Evolutionary conservation across 2,329 filamentous ascomycete species (phyloP), one percentile per base, ranked within the genome.

Genomic region (Phaeosphaeriaceae sp.): DNA sequence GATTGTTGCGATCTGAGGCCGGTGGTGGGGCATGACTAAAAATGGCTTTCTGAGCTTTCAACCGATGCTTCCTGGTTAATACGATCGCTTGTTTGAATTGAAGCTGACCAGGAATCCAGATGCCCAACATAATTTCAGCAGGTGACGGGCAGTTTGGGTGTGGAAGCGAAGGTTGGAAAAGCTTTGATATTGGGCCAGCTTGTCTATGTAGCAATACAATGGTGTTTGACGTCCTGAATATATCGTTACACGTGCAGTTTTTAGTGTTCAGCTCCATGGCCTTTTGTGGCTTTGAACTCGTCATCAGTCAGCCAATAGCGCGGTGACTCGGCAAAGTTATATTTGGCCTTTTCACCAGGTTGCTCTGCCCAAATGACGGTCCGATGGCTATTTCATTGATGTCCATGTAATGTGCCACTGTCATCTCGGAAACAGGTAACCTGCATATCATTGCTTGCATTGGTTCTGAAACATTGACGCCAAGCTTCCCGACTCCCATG

Each of bases 1-100:
- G 82, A 76, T 69, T 74, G 68, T 68, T 58, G 64, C 67, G 68
- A 62, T 71, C 66, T 70, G 74, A 71, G 77, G 82, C 83, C 84
- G 84, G 85, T 72, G 72, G 77, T 71, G 75, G 77, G 81, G 83
- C 81, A 80, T 87, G 85, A 87, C 81, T 88, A 86, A 82, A 83
- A 64, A 74, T 83, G 85, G 84, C 86, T 83, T 77, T 83, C 85
- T 87, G 83, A 84, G 75, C 75, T 50, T 42, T 46, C 53, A 53
- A 18, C 37, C 42, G 46, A 17, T 42, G 30, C 33, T 38, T 36
- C 21, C 52, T 59, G 45, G n/a, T 56, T 45, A 7, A 30, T 40
- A 18, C 35, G 37, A 34, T 4, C 26, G 16, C 8, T 29, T 36
- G 42, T 39, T 21, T 40, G 29, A 50, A 51, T 48, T 9, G 28